Base-by-base conservation (phyloP, 2,329 filamentous ascomycete species). In the Aspergillus sp. region DNA sequence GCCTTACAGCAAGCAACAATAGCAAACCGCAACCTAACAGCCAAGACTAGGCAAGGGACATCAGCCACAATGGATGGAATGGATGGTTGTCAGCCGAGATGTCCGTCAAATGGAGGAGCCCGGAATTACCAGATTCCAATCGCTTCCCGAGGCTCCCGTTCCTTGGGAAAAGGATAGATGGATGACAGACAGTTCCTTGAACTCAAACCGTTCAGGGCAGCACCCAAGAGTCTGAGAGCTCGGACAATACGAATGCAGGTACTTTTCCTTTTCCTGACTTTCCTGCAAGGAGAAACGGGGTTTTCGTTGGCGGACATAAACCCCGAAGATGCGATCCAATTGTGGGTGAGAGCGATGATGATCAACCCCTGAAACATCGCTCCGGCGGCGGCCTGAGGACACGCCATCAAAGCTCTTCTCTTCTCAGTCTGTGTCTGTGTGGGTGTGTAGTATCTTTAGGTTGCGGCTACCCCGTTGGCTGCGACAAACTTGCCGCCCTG, bases 231-330 rank as follows among this genome's bases (percentile, higher is more conserved):
- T 25, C 23, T 15, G 44, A 49, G 25, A 49, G 44, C 44, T 49
- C 44, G 44, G 44, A 49, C 44, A 50, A 50, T 50, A 50, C 47
- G 47, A 50, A 50, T 27, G 47, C 25, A 30, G 21, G 21, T 27
- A 49, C 44, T 30, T 36, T 36, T 5, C 32, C 32, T 23, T 15
- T 36, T 36, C 32, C 32, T 23, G 19, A 42, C 15, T 17, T 58
- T 60, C 47, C 61, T 65, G 65, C 65, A 65, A 64, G 63, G 63
- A 59, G 57, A 41, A 25, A 36, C 23, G 53, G 54, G 54, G 56
- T 54, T 60, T 32, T 58, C 52, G 55, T 61, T 59, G 56, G 58
- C 38, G 42, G 54, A 38, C 41, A 17, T 38, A 58, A 38, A 52
- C 52, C 47, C 60, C 54, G 56, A 44, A 11, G 57, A 58, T 47